A percentile compares a stretch with the other conserved stretches of the same genome.
Evolutionary conservation across 345 rosid species (phyloP).

Genomic region (Kernera saxatilis): DNA sequence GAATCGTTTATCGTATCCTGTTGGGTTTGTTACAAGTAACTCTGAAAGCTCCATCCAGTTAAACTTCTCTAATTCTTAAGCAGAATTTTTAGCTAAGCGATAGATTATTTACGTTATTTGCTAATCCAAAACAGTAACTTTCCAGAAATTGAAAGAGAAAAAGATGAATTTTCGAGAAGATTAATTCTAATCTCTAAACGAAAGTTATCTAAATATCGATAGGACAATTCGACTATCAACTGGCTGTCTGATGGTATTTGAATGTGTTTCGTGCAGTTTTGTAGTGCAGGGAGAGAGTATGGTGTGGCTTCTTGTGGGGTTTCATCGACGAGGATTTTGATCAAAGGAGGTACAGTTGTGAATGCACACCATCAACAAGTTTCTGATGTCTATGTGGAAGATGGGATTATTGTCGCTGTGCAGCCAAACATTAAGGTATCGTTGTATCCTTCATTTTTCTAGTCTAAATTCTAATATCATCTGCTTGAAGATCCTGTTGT

Average conservation of each 20-base stretch:
- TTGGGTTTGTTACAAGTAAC: not conserved
- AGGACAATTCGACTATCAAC: not conserved
- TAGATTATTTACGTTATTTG: not conserved
- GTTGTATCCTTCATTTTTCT: not conserved
- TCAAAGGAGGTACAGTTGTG: constrained; percentile 86
- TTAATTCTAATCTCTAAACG: not conserved
- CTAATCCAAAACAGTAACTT: not conserved
- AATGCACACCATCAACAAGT: constrained; percentile 77
- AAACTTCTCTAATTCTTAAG: not conserved
- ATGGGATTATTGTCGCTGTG: constrained; percentile 65
- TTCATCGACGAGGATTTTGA: constrained; percentile 60
- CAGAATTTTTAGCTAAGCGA: not conserved
- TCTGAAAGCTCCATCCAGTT: not conserved
- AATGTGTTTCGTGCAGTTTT: constrained; percentile 43
- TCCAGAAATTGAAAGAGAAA: not conserved
- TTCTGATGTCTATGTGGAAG: constrained; percentile 88
- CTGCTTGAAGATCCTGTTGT: constrained; percentile 1
- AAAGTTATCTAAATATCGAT: not conserved
- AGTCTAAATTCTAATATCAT: not conserved
- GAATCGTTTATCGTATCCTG: not conserved
- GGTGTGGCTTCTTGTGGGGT: constrained; percentile 43
- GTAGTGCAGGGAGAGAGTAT: constrained; percentile 47
- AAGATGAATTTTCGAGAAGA: not conserved
- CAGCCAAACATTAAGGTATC: constrained; percentile 61
- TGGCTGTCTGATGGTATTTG: not conserved